phyloP scores from a whole-genome alignment of 2,329 filamentous ascomycete species.

The Exophiala sp. region DNA sequence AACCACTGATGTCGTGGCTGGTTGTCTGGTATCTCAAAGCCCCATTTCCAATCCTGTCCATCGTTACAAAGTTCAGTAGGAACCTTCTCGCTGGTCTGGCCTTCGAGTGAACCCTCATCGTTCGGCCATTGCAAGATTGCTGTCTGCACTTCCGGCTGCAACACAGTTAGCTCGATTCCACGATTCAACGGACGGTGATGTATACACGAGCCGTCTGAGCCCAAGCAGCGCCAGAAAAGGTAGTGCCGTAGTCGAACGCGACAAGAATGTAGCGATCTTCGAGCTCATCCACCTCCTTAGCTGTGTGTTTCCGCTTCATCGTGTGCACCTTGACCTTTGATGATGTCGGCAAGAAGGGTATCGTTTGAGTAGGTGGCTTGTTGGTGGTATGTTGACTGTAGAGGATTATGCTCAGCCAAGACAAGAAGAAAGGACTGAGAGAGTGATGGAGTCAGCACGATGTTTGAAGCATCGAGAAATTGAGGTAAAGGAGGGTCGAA shows the following conservation, averaged over 20 bases:
- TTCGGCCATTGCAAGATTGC: conserved; percentile 27
- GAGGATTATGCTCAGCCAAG: no score
- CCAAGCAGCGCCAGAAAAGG: conserved; percentile 28
- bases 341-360: no score
- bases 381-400: no score
- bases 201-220: conserved; percentile 25
- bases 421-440: neutral
- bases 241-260: conserved; percentile 30
- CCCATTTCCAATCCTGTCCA: conserved; percentile 16
- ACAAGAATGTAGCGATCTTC: conserved; percentile 22
- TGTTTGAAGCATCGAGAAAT: no score
- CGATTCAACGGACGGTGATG: neutral
- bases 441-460: no score
- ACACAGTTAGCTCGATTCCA: neutral
- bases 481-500: no score
- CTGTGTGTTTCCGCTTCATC: no score
- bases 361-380: no score
- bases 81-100: conserved; percentile 28
- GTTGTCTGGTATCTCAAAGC: conserved; percentile 22
- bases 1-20: conserved; percentile 29
- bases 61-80: conserved; percentile 24
- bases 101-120: conserved; percentile 8
- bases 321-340: no score
- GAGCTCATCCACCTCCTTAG: neutral
- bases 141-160: conserved; percentile 22